Base-by-base conservation (phyloP, 208 protist genomes). In the Porcisia deanei region DNA sequence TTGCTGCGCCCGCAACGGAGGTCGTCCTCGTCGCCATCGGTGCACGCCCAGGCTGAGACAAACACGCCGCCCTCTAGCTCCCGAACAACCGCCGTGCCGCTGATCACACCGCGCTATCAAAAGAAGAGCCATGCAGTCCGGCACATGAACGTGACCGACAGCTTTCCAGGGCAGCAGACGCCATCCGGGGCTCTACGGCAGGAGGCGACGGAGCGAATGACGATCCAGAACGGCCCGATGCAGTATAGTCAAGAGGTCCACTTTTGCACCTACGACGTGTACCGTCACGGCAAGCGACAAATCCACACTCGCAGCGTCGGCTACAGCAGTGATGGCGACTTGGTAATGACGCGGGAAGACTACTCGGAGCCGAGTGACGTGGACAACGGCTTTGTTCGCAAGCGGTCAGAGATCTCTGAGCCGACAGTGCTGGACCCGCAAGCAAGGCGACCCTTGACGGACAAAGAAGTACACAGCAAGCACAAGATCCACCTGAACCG, bases 251-350 rank as follows among this genome's bases (percentile, higher is more conserved):
- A 95, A 71, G 70, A 77, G 57, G 85, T 97, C 76, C 87, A 89
- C 81, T 97, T 95, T 84, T 89, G 94, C 82, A 93, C 91, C 20
- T 95, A 97, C 81, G 93, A 92, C 53, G 73, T 97, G 53, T 97
- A 90, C 85, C 85, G 84, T 4, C 88, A 95, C 73, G 93, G 93
- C 47, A 90, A 86, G 74, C 76, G 78, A 58, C 73, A 92, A n/a
- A 93, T 97, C 49, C 82, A 93, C 74, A 88, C 82, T 16, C 79
- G 91, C 59, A 94, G 88, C 78, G 87, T 97, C 1, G 93, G 93
- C 53, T 97, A 97, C 84, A 95, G 93, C 81, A 92, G 88, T 81
- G 91, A 94, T 18, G 87, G 89, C 25, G 93, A 97, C 76, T 78
- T 97, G 66, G 87, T 97, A 41, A 81, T 97, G 79, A 88, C 64